Evolutionary conservation across 306 rosid species (phyloP).

Genomic region (Benincasa hispida): DNA sequence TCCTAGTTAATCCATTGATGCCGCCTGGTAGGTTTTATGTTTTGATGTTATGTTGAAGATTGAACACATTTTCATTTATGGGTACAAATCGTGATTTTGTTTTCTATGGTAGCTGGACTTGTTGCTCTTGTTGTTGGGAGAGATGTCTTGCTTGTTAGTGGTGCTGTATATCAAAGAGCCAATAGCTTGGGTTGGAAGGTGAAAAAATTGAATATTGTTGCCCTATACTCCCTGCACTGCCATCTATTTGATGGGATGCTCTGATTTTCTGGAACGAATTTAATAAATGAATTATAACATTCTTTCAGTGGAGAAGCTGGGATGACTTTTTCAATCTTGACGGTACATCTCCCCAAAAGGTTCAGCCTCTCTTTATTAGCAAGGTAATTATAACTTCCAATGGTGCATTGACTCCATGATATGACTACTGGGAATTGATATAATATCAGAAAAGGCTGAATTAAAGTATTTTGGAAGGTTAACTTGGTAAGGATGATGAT

Average conservation of each 20-base stretch:
- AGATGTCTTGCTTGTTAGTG: slow-evolving; percentile 71
- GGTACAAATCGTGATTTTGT: neutral
- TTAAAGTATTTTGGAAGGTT: neutral
- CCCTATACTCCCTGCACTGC: neutral
- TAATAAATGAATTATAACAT: neutral
- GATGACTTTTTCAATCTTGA: slow-evolving; percentile 66
- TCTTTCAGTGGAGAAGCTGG: slow-evolving; percentile 73
- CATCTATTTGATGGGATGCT: neutral
- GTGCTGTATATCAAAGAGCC: slow-evolving; percentile 67
- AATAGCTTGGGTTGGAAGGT: slow-evolving; percentile 84
- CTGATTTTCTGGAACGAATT: neutral
- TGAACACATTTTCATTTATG: neutral
- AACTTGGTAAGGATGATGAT: slow-evolving; percentile 7
- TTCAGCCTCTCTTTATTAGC: slow-evolving; percentile 82
- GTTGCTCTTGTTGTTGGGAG: slow-evolving; percentile 78
- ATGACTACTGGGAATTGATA: neutral
- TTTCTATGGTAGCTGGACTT: slow-evolving; percentile 58
- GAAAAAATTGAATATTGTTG: neutral
- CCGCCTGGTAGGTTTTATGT: neutral
- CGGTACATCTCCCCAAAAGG: slow-evolving; percentile 54
- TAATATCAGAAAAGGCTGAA: neutral
- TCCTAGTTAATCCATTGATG: neutral
- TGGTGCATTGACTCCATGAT: neutral
- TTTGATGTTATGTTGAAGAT: neutral
- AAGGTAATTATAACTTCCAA: slow-evolving; percentile 39